Evolutionary conservation across 352 stramenopile species (phyloP).

Genomic region (Globisporangium uncinulatum): DNA sequence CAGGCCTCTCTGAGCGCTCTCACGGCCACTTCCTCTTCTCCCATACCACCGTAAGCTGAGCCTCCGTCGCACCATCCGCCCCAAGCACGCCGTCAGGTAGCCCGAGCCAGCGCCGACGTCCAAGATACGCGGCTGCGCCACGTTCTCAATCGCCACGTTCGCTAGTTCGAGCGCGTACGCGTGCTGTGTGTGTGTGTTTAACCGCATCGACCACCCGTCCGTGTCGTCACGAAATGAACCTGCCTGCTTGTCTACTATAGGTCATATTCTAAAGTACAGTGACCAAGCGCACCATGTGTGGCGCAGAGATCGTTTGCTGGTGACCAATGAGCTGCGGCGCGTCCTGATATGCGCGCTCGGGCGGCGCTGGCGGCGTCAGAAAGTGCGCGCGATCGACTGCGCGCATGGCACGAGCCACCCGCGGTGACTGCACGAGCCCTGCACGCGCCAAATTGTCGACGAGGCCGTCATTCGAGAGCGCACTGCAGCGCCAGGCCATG

Average conservation of each 20-base stretch:
- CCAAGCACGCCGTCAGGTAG: conserved; percentile 93
- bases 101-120: conserved; percentile 95
- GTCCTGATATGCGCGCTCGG: conserved; percentile 69
- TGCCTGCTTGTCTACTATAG: no score
- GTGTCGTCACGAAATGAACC: no score
- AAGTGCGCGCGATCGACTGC: conserved; percentile 70
- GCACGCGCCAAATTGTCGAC: conserved; percentile 65
- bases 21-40: not conserved
- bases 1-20: no score
- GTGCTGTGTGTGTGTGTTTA: conserved; percentile 29
- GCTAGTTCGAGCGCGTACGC: conserved; percentile 76
- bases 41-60: conserved; percentile 1
- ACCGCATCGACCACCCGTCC: not conserved
- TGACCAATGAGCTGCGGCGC: conserved; percentile 77
- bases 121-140: conserved; percentile 66
- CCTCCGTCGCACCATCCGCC: conserved; percentile 63
- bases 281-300: conserved; percentile 64
- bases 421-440: conserved; percentile 61
- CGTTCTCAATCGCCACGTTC: conserved; percentile 38
- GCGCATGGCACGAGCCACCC: conserved; percentile 68
- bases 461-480: conserved; percentile 53
- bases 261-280: no score
- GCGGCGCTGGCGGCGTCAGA: conserved; percentile 13
- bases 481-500: conserved; percentile 76
- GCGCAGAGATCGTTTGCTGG: conserved; percentile 86